Conservation (phyloP, 208 protist species). For the Acanthamoeba triangularis region DNA sequence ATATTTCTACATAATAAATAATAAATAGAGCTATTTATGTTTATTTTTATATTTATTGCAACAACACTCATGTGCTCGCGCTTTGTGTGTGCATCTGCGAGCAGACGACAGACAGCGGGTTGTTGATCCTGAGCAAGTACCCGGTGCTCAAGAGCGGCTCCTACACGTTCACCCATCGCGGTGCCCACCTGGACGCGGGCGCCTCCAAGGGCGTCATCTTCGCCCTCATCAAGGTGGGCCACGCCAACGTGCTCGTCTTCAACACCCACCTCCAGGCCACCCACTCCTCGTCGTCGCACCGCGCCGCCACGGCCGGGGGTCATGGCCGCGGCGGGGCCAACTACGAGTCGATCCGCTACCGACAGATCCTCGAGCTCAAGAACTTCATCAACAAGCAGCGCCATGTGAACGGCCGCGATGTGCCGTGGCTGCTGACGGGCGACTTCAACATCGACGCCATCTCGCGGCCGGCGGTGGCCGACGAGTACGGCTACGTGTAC, state of each 20-base stretch:
- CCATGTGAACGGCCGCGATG: slow-evolving; percentile 29
- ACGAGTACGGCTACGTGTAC: slow-evolving; percentile 75
- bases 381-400: slow-evolving; percentile 73
- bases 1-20: no score
- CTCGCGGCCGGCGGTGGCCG: slow-evolving; percentile 62
- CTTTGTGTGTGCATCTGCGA: neutral
- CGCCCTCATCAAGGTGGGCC: slow-evolving; percentile 61
- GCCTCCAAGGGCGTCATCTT: slow-evolving; percentile 67
- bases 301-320: neutral
- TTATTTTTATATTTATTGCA: no score
- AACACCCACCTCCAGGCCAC: slow-evolving; percentile 75
- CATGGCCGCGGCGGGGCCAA: neutral
- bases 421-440: slow-evolving; percentile 71
- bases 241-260: slow-evolving; percentile 70
- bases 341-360: slow-evolving; percentile 74
- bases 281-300: slow-evolving; percentile 10
- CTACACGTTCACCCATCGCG: slow-evolving; percentile 41
- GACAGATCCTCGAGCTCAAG: slow-evolving; percentile 65
- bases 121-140: slow-evolving; percentile 75
- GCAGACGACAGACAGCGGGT: slow-evolving; percentile 65
- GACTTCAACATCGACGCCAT: slow-evolving; percentile 77
- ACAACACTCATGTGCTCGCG: neutral
- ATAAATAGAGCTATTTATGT: no score
- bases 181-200: slow-evolving; percentile 58
- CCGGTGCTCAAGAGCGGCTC: slow-evolving; percentile 56